phyloP scores from a whole-genome alignment of 2,329 filamentous ascomycete species.

The Diaporthe capsici region DNA sequence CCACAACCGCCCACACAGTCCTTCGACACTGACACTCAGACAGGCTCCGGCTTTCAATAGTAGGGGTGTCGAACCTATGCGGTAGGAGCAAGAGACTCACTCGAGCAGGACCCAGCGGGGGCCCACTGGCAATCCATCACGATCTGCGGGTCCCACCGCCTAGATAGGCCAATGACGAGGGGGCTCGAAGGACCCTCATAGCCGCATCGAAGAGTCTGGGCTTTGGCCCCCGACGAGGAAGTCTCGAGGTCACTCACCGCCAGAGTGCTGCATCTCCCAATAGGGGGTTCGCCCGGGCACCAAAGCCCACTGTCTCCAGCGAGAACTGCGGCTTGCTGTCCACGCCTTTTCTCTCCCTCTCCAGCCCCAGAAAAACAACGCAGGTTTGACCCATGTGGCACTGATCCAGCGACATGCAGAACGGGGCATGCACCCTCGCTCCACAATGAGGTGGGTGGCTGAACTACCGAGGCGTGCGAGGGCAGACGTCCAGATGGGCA shows the following conservation, averaged over 20 bases:
- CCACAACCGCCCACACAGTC: constrained; percentile 30
- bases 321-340: constrained; percentile 22
- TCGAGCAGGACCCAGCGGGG: constrained; percentile 15
- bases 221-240: not conserved
- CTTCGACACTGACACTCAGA: constrained; percentile 12
- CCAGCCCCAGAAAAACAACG: constrained; percentile 29
- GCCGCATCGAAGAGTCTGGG: constrained; percentile 37
- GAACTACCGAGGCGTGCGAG: not conserved
- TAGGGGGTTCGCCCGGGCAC: constrained; percentile 9
- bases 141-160: constrained; percentile 39
- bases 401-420: constrained; percentile 34
- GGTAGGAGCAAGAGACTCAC: constrained; percentile 2
- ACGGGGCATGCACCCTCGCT: constrained; percentile 2
- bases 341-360: not conserved
- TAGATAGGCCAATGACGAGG: constrained; percentile 6
- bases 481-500: constrained; percentile 23
- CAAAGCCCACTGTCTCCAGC: constrained; percentile 17
- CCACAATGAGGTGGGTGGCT: constrained; percentile 33
- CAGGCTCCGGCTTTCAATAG: constrained; percentile 11
- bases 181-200: constrained; percentile 23
- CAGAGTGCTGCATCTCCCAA: constrained; percentile 29
- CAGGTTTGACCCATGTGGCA: constrained; percentile 28
- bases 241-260: constrained; percentile 40
- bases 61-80: not conserved
- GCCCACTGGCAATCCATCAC: constrained; percentile 39